Conservation (phyloP, 148 eudicot genomes). For the Vaccinium macrocarpon region DNA sequence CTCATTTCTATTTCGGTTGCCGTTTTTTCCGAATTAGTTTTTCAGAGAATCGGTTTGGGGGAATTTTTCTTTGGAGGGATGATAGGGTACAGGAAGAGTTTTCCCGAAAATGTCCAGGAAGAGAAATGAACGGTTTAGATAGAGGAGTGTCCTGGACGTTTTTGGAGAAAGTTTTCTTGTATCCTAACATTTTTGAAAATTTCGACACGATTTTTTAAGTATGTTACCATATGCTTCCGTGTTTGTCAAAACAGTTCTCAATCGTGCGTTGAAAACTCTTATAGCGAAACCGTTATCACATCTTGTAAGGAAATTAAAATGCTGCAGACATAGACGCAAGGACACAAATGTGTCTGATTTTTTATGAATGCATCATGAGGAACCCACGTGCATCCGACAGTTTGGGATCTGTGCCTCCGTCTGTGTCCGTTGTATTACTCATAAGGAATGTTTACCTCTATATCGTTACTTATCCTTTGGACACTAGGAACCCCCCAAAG, state of each 20-base stretch:
- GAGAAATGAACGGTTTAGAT: too few relatives aligned
- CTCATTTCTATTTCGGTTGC: not conserved
- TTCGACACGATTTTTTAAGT: not conserved
- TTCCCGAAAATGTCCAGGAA: too few relatives aligned
- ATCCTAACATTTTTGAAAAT: not conserved
- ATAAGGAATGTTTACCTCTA: conserved; percentile 43
- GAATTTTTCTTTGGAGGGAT: too few relatives aligned
- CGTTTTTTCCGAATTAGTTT: not conserved
- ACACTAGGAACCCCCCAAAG: conserved; percentile 43
- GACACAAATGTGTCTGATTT: not conserved
- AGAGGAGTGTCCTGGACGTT: too few relatives aligned
- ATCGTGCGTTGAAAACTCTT: not conserved
- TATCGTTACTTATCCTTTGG: conserved; percentile 21
- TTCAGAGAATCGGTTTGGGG: not conserved
- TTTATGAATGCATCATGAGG: not conserved
- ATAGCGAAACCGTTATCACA: not conserved
- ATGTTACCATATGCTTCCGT: not conserved
- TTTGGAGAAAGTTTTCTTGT: too few relatives aligned
- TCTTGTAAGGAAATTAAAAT: not conserved
- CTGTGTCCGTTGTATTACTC: not conserved
- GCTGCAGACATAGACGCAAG: not conserved
- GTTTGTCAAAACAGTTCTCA: not conserved
- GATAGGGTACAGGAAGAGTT: too few relatives aligned
- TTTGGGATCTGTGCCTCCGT: not conserved
- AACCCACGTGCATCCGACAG: not conserved